These are phyloP conservation scores for Entrophospora sp. DNA, from an alignment of 192 early-diverging fungal genomes.

Conservation along the genomic window DNA sequence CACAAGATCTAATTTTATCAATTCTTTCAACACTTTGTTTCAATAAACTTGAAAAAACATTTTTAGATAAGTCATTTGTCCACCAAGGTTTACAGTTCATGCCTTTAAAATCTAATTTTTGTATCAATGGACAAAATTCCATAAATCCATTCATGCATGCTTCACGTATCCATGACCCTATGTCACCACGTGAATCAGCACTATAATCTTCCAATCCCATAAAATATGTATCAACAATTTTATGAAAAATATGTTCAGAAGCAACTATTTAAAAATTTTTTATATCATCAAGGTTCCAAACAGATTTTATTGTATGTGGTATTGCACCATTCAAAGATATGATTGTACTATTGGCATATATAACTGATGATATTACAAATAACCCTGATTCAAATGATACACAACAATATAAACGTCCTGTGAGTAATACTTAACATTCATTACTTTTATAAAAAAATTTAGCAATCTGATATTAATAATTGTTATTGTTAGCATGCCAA, in stretches of 20 bases:
- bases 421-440: too few relatives aligned
- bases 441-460: too few relatives aligned
- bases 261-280: not conserved
- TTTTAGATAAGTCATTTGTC: conserved; percentile 25
- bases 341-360: conserved; percentile 63
- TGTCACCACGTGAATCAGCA: conserved; percentile 86
- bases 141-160: conserved; percentile 53
- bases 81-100: conserved; percentile 25
- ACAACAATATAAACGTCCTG: conserved; percentile 25
- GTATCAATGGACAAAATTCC: conserved; percentile 33
- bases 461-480: too few relatives aligned
- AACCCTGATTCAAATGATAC: conserved; percentile 41
- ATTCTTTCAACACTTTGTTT: conserved; percentile 88
- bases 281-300: conserved; percentile 73
- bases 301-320: conserved; percentile 76
- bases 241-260: conserved; percentile 29
- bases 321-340: conserved; percentile 73
- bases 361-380: conserved; percentile 43
- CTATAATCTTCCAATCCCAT: conserved; percentile 75
- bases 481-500: conserved; percentile 35
- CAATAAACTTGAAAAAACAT: conserved; percentile 42
- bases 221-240: conserved; percentile 45
- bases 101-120: conserved; percentile 22
- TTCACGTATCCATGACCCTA: conserved; percentile 88
- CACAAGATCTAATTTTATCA: conserved; percentile 69